Evolutionary conservation across 805 yeast genomes (phyloP).

Genomic region (Candida taoyuanica): DNA sequence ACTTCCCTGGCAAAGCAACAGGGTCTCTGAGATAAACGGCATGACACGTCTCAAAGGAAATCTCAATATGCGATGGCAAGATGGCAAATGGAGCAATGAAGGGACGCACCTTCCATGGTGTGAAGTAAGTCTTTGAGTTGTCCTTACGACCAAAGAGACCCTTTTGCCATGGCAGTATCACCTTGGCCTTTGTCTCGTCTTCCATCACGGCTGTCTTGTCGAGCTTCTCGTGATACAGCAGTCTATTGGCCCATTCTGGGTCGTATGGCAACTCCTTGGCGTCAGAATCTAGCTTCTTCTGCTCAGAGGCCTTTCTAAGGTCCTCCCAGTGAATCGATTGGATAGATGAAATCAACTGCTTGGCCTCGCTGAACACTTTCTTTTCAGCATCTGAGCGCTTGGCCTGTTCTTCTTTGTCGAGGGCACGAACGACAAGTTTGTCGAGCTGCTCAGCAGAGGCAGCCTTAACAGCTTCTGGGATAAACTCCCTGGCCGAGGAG

Average conservation of each 20-base stretch:
- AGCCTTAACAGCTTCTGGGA: constrained; percentile 14
- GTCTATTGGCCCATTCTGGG: constrained; percentile 46
- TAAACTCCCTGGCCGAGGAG: constrained; percentile 14
- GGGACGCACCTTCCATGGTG: constrained; percentile 96
- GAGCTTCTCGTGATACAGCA: constrained; percentile 39
- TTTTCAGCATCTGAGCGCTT: constrained; percentile 27
- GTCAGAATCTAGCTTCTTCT: constrained; percentile 23
- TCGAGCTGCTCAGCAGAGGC: constrained; percentile 10
- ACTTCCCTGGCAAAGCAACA: constrained; percentile 93
- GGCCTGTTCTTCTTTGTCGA: constrained; percentile 16
- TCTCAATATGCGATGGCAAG: constrained; percentile 86
- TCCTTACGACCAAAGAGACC: constrained; percentile 76
- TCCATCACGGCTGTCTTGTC: constrained; percentile 45
- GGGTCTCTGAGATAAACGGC: constrained; percentile 97
- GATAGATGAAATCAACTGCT: constrained; percentile 21
- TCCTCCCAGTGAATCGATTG: constrained; percentile 24
- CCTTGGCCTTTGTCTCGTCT: constrained; percentile 45
- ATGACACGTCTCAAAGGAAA: constrained; percentile 88
- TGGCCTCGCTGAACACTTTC: constrained; percentile 27
- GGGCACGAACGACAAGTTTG: constrained; percentile 8
- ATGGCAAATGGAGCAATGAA: constrained; percentile 90
- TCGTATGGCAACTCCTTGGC: constrained; percentile 37
- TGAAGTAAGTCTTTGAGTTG: constrained; percentile 77
- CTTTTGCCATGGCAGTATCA: constrained; percentile 77
- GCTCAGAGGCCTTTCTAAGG: constrained; percentile 30